Evolutionary conservation across 2,329 filamentous ascomycete species (phyloP).

Genomic region (Diaporthe aspalathi): DNA sequence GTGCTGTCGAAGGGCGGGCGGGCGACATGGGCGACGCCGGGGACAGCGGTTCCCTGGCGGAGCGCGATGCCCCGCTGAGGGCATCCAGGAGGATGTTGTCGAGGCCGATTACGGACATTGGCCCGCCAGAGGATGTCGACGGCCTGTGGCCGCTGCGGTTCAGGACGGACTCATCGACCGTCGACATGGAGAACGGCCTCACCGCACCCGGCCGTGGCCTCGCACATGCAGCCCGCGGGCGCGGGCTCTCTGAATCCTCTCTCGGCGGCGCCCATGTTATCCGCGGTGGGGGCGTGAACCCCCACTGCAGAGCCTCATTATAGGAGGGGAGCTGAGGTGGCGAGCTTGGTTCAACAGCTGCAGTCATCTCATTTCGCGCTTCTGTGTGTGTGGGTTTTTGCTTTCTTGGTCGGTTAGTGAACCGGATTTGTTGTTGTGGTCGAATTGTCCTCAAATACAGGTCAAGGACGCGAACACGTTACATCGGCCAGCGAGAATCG

Average conservation of each 20-base stretch:
- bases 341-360: conserved; percentile 10
- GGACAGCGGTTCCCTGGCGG: not conserved
- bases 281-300: conserved; percentile 30
- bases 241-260: not conserved
- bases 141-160: not conserved
- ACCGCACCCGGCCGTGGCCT: not conserved
- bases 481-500: conserved; percentile 18
- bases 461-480: conserved; percentile 21
- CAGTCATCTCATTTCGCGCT: conserved; percentile 20
- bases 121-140: not conserved
- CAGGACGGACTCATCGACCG: conserved; percentile 2
- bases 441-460: conserved; percentile 1
- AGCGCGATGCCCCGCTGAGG: not conserved
- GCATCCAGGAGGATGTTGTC: conserved; percentile 13
- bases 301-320: conserved; percentile 32
- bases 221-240: not conserved
- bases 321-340: conserved; percentile 28
- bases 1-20: conserved; percentile 17
- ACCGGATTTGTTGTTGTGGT: conserved; percentile 1
- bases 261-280: conserved; percentile 32
- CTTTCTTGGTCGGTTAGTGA: conserved; percentile 7
- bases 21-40: not conserved
- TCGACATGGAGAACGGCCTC: conserved; percentile 33
- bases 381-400: not conserved
- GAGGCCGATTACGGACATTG: not conserved